Percentiles rank a stretch among this genome's conserved stretches.
Conservation (phyloP, 2,329 filamentous ascomycete genomes). For the Diplodia scrobiculata region DNA sequence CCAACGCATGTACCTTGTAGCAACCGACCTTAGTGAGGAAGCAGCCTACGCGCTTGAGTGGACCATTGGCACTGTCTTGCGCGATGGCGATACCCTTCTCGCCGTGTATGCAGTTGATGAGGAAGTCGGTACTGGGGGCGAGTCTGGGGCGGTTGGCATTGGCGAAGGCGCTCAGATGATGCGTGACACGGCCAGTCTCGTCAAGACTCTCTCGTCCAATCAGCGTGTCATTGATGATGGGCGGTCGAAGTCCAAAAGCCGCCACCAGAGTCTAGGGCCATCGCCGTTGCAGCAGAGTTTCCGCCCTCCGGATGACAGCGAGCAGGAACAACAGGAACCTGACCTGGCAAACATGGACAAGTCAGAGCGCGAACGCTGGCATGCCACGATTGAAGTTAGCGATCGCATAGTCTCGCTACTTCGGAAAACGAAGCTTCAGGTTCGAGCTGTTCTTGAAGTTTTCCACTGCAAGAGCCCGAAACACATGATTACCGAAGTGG, state of each 20-base stretch:
- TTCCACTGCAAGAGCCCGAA: constrained; percentile 98
- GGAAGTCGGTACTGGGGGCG: constrained; percentile 59
- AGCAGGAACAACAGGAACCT: constrained; percentile 31
- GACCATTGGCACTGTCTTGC: constrained; percentile 92
- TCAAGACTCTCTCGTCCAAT: constrained; percentile 62
- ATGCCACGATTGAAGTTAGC: constrained; percentile 81
- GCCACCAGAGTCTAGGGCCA: constrained; percentile 36
- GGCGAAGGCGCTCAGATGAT: constrained; percentile 74
- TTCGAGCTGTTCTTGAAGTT: constrained; percentile 90
- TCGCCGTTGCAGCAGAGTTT: constrained; percentile 42
- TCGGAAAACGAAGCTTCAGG: constrained; percentile 87
- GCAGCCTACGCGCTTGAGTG: constrained; percentile 94
- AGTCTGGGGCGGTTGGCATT: constrained; percentile 57
- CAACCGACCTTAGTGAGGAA: constrained; percentile 91
- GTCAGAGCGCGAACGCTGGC: constrained; percentile 75
- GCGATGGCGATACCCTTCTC: constrained; percentile 90
- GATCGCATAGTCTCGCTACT: constrained; percentile 81
- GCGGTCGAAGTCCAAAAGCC: constrained; percentile 36
- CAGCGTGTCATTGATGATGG: constrained; percentile 35
- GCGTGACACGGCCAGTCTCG: constrained; percentile 71
- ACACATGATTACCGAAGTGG: constrained; percentile 91
- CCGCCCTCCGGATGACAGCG: constrained; percentile 36
- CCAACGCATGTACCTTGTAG: constrained; percentile 89
- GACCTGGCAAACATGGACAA: constrained; percentile 49
- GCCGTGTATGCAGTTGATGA: constrained; percentile 94